Evolutionary conservation across 75 land plant species (phyloP), one percentile per base, ranked within the genome.

Genomic region (Ceratopteris richardii): DNA sequence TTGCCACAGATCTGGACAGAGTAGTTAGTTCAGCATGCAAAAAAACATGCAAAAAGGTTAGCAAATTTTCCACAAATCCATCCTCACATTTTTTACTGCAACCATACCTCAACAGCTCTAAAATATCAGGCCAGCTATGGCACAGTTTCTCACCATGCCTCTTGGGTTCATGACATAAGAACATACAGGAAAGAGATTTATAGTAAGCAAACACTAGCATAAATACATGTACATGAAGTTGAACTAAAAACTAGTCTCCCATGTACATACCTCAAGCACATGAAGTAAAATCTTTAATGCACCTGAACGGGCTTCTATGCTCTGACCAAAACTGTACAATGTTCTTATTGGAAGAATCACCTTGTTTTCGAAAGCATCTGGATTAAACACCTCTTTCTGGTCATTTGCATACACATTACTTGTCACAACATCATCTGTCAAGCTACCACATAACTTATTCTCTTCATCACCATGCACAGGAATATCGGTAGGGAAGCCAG

Each of bases 91-190:
- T n/a, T n/a, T n/a, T n/a, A n/a, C n/a, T n/a, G 17, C 27, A 61
- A 48, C 13, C 51, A 33, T 33, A 90, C 98, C 98, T 85, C 54
- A 93, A 68, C 67, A 93, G 60, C 40, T 83, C 86, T 62, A 93
- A 86, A 59, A 89, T 82, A 54, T 64, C 64, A 19, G 78, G 78
- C 98, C 98, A 93, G 62, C 98, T 93, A 46, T 85, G 77, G 47
- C 74, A 72, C 56, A 93, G 64, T 44, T 89, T 93, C 21, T 93
- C 98, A 57, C 87, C 96, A 83, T 86, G 77, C 41, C 98, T 89
- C 96, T 93, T 79, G 33, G 40, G 29, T 19, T 29, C 13, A 56
- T 27, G 12, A 16, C 22, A 7, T 0, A 22, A 29, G 33, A 52
- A 33, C 7, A 4, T 4, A 9, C 22, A 13, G 31, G 46, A 18